phyloP scores from a whole-genome alignment of 108 stramenopile genomes.

The Nitzschia palea region DNA sequence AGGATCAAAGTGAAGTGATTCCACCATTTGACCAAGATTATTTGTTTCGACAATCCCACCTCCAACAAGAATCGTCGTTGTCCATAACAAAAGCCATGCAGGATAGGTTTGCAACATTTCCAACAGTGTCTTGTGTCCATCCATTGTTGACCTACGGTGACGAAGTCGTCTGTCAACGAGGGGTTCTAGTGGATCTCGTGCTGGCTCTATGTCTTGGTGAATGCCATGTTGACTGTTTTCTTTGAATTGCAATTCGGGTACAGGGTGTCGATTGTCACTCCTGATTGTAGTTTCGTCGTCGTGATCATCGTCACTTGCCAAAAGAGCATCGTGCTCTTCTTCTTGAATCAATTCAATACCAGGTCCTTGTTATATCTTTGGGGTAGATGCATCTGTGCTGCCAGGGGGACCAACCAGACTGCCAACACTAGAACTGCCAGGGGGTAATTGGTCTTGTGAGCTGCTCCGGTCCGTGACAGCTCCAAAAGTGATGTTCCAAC shows the following conservation, averaged over 20 bases:
- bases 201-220: too few species aligned
- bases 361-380: conserved; percentile 31
- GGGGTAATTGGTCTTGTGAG: conserved; percentile 16
- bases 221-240: too few species aligned
- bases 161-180: not conserved
- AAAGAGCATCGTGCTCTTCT: conserved; percentile 30
- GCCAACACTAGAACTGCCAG: conserved; percentile 52
- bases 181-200: too few species aligned
- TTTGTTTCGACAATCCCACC: conserved; percentile 84
- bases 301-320: not conserved
- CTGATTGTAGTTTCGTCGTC: conserved; percentile 4
- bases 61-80: conserved; percentile 69
- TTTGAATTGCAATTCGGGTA: too few species aligned
- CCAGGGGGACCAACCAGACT: conserved; percentile 70
- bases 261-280: too few species aligned
- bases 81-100: conserved; percentile 84
- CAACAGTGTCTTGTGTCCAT: conserved; percentile 45
- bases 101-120: conserved; percentile 72
- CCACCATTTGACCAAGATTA: conserved; percentile 87
- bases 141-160: not conserved
- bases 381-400: conserved; percentile 50
- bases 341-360: too few species aligned
- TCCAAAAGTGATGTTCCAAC: conserved; percentile 48
- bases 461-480: conserved; percentile 20
- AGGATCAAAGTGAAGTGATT: conserved; percentile 62